A percentile compares a stretch with the other conserved stretches of the same genome.
Conservation (phyloP, 495 filamentous ascomycete species). For the Melanomma pulvis-pyrius region DNA sequence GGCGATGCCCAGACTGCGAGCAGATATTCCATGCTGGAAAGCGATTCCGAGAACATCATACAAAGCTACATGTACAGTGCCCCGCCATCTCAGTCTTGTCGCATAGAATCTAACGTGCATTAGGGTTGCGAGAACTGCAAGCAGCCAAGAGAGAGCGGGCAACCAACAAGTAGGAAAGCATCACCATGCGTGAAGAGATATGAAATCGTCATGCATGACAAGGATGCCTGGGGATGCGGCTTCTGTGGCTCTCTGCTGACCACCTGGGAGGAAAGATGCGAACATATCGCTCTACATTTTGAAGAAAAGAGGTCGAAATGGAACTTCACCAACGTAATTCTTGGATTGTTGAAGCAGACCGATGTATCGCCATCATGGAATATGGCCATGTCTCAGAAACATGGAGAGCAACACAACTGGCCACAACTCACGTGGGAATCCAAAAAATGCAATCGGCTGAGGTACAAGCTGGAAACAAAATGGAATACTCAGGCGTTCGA, state of each 20-base stretch:
- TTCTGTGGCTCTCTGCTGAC: conserved; percentile 34
- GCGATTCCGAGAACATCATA: conserved; percentile 39
- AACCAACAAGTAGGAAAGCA: conserved; percentile 33
- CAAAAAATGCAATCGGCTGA: conserved; percentile 32
- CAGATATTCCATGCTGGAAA: conserved; percentile 38
- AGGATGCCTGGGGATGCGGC: conserved; percentile 41
- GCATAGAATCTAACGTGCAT: conserved; percentile 6
- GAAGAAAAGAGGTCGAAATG: conserved; percentile 38
- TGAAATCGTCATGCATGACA: conserved; percentile 36
- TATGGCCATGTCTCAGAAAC: conserved; percentile 16
- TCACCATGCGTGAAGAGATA: conserved; percentile 38
- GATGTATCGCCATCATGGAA: conserved; percentile 34
- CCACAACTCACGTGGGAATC: conserved; percentile 38
- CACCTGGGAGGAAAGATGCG: conserved; percentile 40
- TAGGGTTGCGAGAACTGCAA: conserved; percentile 37
- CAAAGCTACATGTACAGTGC: conserved; percentile 29
- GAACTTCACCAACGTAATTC: conserved; percentile 40
- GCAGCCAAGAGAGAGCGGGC: conserved; percentile 33
- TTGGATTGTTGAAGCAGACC: conserved; percentile 35
- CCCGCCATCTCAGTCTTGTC: not conserved
- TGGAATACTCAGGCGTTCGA: conserved; percentile 33
- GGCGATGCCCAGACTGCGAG: conserved; percentile 40
- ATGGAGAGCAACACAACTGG: conserved; percentile 34
- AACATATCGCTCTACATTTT: conserved; percentile 39
- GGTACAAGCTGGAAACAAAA: conserved; percentile 34